Evolutionary conservation across 768 basidiomycete genomes (phyloP), one percentile per base, ranked within the genome.

Genomic region (Calocybe gangraenosa): DNA sequence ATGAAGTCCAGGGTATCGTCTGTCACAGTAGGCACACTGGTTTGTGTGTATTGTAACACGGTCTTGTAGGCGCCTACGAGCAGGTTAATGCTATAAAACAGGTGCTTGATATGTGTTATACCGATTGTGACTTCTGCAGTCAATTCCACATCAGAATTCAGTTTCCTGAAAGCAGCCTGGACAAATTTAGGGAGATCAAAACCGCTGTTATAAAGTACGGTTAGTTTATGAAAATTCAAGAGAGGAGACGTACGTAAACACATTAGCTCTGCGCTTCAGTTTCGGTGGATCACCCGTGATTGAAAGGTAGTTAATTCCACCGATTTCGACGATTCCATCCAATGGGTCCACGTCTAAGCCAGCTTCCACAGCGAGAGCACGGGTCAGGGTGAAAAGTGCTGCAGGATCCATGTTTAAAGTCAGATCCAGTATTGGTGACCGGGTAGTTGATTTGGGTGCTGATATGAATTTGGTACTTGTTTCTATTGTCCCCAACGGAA

Each of bases 361-460:
- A 8, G 83, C 84, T 44, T 81, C 70, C 10, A 81, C 70, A 3
- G 83, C 83, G 9, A 87, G 70, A 3, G 71, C 67, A n/a, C 84
- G 76, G 23, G 83, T 82, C 18, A 88, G 66, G 0, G 84, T 82
- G 60, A 89, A 88, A 30, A 89, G 65, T n/a, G 74, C 65, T 7
- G 76, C 60, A 15, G 84, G 83, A 51, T 86, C 79, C 50, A 81
- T 73, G 57, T 87, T 84, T 75, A 87, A 75, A 53, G 78, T 64
- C 43, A 87, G 63, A 47, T 79, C 64, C 47, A 88, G 65, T 5
- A 57, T 58, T 7, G 86, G 84, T 2, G 82, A 84, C 23, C 67
- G 63, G 2, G 76, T 81, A 2, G 70, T 76, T 3, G 70, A 62
- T 48, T 80, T 78, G 8, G 82, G 80, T 5, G 69, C 55, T 0